A percentile compares a stretch with the other conserved stretches of the same genome.
phyloP scores from a whole-genome alignment of 345 rosid species.

The Dipteronia sinensis region DNA sequence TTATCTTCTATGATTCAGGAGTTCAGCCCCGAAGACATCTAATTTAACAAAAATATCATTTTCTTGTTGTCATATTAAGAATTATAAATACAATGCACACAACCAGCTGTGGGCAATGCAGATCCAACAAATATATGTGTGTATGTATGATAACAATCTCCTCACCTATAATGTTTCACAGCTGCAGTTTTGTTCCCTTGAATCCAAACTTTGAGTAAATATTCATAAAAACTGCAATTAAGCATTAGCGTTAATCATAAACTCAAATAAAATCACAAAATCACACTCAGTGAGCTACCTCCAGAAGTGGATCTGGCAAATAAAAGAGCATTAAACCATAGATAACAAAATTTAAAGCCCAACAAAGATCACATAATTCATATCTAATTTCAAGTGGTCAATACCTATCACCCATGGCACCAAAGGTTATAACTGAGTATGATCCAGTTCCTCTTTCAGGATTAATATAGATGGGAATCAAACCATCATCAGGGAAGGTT shows the following conservation, averaged over 20 bases:
- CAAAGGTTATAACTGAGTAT: conserved; percentile 81
- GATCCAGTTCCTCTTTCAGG: conserved; percentile 62
- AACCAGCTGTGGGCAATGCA: background rate
- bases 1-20: background rate
- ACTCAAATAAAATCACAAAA: background rate
- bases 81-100: background rate
- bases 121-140: background rate
- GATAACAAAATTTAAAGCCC: background rate
- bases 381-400: background rate
- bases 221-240: conserved; percentile 86
- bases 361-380: background rate
- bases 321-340: background rate
- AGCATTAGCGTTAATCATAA: conserved; percentile 6
- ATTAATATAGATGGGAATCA: conserved; percentile 86
- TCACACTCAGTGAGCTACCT: background rate
- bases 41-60: background rate
- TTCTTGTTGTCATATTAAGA: background rate
- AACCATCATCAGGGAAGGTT: conserved; percentile 88
- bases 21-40: background rate
- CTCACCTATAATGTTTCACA: conserved; percentile 77
- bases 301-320: background rate
- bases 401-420: conserved; percentile 99
- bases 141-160: background rate
- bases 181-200: conserved; percentile 91
- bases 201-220: conserved; percentile 96